Evolutionary conservation across 2,329 filamentous ascomycete species (phyloP).

Genomic region (Beauveria rudraprayagi): DNA sequence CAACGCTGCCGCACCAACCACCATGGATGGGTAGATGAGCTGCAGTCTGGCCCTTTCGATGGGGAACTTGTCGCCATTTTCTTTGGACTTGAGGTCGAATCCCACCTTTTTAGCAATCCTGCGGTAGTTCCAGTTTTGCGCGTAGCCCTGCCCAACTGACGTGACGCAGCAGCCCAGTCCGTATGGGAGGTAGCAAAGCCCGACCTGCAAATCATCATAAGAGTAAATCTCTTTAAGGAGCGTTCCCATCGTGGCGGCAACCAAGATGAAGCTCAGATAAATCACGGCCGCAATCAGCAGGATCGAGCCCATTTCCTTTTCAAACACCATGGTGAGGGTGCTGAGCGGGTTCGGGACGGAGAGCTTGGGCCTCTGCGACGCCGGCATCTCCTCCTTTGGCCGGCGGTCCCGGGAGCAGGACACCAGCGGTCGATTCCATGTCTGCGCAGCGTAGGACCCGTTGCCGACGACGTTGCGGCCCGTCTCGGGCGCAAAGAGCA

Average conservation of each 20-base stretch:
- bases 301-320: constrained; percentile 50
- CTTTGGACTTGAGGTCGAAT: constrained; percentile 51
- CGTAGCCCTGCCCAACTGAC: constrained; percentile 46
- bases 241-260: constrained; percentile 44
- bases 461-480: constrained; percentile 53
- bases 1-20: constrained; percentile 43
- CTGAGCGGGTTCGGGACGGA: constrained; percentile 50
- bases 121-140: constrained; percentile 62
- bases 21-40: constrained; percentile 45
- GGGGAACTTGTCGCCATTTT: constrained; percentile 43
- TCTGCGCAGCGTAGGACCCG: constrained; percentile 49
- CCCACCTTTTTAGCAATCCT: constrained; percentile 55
- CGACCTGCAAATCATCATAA: constrained; percentile 42
- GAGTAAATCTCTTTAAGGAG: constrained; percentile 43
- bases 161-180: constrained; percentile 42
- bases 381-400: constrained; percentile 22
- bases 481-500: constrained; percentile 51
- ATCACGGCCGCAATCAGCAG: constrained; percentile 45
- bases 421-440: constrained; percentile 50
- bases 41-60: constrained; percentile 49
- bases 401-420: constrained; percentile 37
- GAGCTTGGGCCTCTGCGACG: constrained; percentile 32
- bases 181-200: constrained; percentile 48
- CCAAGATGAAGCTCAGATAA: constrained; percentile 48
- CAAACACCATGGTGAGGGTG: constrained; percentile 43